These are phyloP conservation scores for Coffea eugenioides DNA, from an alignment of 257 asterid genomes.

Conservation along the genomic window DNA sequence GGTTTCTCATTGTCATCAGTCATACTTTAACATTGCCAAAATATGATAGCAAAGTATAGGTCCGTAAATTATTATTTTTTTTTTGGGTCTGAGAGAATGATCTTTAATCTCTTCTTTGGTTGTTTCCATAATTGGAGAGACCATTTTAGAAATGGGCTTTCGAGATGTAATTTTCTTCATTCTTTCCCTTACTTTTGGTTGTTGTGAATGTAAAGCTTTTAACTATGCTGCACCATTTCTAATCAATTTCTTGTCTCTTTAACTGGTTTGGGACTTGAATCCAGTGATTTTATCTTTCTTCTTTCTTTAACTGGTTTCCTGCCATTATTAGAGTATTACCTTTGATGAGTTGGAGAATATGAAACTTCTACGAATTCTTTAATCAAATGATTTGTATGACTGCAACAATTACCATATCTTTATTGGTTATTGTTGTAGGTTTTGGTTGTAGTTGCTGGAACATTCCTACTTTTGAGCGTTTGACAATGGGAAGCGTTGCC, in stretches of 20 bases:
- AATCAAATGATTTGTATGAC: not conserved
- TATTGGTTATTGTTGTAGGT: not conserved
- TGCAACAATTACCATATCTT: not conserved
- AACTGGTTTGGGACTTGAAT: not conserved
- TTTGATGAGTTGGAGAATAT: not conserved
- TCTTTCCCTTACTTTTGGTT: not conserved
- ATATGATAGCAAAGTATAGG: not conserved
- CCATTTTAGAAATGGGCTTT: not conserved
- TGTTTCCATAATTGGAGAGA: not conserved
- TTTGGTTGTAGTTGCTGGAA: not conserved
- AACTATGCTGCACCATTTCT: not conserved
- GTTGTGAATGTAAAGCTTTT: not conserved
- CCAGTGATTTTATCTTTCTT: not conserved
- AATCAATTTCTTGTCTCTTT: not conserved
- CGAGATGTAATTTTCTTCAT: not conserved
- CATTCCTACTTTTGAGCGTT: not conserved
- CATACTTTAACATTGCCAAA: not conserved
- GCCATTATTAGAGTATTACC: not conserved
- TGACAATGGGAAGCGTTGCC: slow-evolving; percentile 56
- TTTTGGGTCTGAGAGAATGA: not conserved
- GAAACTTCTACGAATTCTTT: not conserved
- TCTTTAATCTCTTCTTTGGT: not conserved
- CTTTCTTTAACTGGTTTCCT: not conserved
- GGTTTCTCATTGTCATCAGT: not conserved
- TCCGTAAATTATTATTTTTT: not conserved